Conservation (phyloP, 768 basidiomycete species). For the Mycena filopes region DNA sequence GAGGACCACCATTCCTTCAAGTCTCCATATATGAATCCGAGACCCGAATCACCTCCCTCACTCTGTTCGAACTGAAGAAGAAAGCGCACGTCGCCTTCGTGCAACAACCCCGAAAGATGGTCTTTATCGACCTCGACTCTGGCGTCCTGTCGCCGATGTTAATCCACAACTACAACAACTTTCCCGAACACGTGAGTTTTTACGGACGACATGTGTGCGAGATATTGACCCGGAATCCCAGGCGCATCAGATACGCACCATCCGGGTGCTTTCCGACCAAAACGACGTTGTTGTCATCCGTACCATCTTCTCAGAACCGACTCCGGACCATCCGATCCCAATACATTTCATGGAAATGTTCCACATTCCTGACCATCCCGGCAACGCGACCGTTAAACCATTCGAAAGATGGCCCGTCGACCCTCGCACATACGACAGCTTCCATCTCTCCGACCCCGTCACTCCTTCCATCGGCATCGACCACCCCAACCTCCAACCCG, state of each 20-base stretch:
- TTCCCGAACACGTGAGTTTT: conserved; percentile 38
- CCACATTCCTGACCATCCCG: conserved; percentile 38
- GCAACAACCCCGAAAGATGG: conserved; percentile 52
- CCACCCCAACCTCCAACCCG: conserved; percentile 40
- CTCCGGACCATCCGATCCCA: conserved; percentile 10
- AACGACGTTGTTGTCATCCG: conserved; percentile 64
- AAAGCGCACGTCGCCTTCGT: conserved; percentile 54
- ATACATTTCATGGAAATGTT: conserved; percentile 35
- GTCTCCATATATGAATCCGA: conserved; percentile 51
- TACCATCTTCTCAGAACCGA: conserved; percentile 37
- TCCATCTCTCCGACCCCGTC: conserved; percentile 55
- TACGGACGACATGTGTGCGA: neutral
- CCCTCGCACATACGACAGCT: conserved; percentile 36
- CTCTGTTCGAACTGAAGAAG: conserved; percentile 56
- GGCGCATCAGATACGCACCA: conserved; percentile 61
- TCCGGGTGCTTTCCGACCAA: conserved; percentile 64
- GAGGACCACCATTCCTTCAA: conserved; percentile 54
- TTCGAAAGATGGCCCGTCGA: conserved; percentile 40
- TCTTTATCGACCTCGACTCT: conserved; percentile 53
- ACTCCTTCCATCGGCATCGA: conserved; percentile 42
- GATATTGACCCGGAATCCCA: conserved; percentile 33
- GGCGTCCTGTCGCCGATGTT: conserved; percentile 50
- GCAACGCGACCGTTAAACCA: conserved; percentile 22
- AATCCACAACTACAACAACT: conserved; percentile 46
- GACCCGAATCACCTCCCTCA: conserved; percentile 48